Evolutionary conservation across 2,329 filamentous ascomycete species (phyloP), one percentile per base, ranked within the genome.

Genomic region (Paraconiothyrium sp.): DNA sequence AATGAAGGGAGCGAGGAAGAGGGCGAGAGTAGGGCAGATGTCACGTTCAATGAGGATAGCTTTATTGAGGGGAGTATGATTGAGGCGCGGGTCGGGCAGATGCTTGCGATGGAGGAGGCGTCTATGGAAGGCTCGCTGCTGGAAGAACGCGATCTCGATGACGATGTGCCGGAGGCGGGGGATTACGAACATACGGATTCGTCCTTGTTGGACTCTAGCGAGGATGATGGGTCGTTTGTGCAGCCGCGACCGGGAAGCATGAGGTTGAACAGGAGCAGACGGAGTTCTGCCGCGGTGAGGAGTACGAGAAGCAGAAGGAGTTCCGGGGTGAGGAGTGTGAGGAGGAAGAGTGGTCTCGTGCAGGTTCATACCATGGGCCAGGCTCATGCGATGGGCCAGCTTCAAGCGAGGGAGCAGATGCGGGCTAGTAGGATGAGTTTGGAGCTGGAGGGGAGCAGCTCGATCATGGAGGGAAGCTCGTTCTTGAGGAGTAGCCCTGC

Each of bases 171-270:
- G 0, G 84, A 85, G 65, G 83, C 83, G 4, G 84, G 84, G 24
- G 82, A 80, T 65, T 86, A 85, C 65, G 80, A 86, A 67, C 84
- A 85, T 65, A 86, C 84, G 3, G 84, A 86, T 65, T 85, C 84
- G 13, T 83, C 85, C 62, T 66, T 81, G 0, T 82, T 84, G 56
- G 82, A 83, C 61, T 69, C 68, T 11, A 68, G 66, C 49, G 72
- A 74, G 37, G 63, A 69, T 2, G 73, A 72, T 30, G 60, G 64
- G 22, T 57, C 63, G n/a, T 69, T 68, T 9, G 59, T 69, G 37
- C 68, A 63, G 47, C 70, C 68, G 37, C 68, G 62, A 46, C 70
- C 68, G 2, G 68, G 61, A n/a, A 60, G 65, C 11, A 63, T 67
- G 35, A 51, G 58, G 48, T 63, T 60, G 6, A 61, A 58, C 16